A percentile compares a stretch with the other conserved stretches of the same genome.
Evolutionary conservation across 139 green algal genomes (phyloP).

Genomic region (Chlamydomonas sphaeroides): DNA sequence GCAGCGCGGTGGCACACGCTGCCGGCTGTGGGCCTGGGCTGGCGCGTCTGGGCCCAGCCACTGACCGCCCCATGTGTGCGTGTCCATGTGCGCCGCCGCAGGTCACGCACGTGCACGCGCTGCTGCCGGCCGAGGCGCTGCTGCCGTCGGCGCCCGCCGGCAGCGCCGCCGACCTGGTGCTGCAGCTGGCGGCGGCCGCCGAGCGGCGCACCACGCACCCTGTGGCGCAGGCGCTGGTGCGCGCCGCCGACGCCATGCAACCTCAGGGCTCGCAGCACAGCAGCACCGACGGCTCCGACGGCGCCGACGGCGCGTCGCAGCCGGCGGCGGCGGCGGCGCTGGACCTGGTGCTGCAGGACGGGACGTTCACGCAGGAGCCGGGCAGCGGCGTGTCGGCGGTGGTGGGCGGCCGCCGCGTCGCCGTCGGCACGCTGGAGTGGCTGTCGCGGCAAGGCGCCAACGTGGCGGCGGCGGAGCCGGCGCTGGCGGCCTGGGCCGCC

Average conservation of each 20-base stretch:
- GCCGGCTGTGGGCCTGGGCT: too few species aligned
- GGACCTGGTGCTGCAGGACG: slow-evolving; percentile 40
- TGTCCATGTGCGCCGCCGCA: neutral
- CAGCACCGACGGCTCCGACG: slow-evolving; percentile 4
- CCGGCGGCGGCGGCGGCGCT: slow-evolving; percentile 5
- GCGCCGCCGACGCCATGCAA: slow-evolving; percentile 22
- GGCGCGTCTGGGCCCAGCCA: too few species aligned
- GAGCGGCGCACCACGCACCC: slow-evolving; percentile 83
- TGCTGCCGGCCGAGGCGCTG: slow-evolving; percentile 4
- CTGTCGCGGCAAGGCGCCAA: slow-evolving; percentile 59
- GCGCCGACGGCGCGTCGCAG: neutral
- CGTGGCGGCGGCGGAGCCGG: slow-evolving; percentile 6
- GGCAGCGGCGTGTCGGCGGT: slow-evolving; percentile 75
- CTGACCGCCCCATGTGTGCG: too few species aligned
- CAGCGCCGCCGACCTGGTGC: slow-evolving; percentile 49
- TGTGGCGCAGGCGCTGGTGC: slow-evolving; percentile 64
- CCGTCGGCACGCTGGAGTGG: slow-evolving; percentile 86
- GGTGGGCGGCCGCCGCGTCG: slow-evolving; percentile 67
- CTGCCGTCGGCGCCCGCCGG: neutral
- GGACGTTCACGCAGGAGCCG: slow-evolving; percentile 83
- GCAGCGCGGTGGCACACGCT: too few species aligned
- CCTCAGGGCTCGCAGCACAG: neutral
- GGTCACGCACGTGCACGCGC: slow-evolving; percentile 34
- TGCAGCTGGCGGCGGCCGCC: slow-evolving; percentile 78
- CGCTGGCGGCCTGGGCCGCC: slow-evolving; percentile 3